Base-by-base conservation (phyloP, 768 basidiomycete genomes). In the Pisolithus tinctorius region DNA sequence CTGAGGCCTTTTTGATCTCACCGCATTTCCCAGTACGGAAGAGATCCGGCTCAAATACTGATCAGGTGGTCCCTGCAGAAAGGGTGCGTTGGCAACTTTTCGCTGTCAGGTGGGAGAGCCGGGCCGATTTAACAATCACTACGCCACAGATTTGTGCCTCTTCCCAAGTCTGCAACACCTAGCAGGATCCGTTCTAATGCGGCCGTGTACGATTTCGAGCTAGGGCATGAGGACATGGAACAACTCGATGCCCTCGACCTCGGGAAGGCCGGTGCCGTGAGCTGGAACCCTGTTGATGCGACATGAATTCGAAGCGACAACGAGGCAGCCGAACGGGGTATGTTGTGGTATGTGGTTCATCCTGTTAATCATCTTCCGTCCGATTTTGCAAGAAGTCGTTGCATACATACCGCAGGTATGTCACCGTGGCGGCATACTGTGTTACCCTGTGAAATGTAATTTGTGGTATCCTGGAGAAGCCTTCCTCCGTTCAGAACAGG, bases 1-100 rank as follows among this genome's bases (percentile, higher is more conserved):
- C 37, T 57, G 40, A 26, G 34, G 45, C 27, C n/a, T 20, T 29
- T 51, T 47, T 60, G 39, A 56, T 40, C 46, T 34, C 3, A 31
- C 45, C 23, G 11, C 29, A 29, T 53, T 4, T 53, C 47, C 41
- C 54, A 89, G 84, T 66, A 82, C 56, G 65, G 68, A 39, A 79
- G 80, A 49, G 79, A 83, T 39, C 77, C 79, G 4, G 83, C 91
- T 16, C 93, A 96, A 60, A 74, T 95, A 42, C 77, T 96, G 14
- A 71, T 96, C 50, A 80, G 94, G 23, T 96, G 93, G 90, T 93
- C 91, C 27, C 70, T 97, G 36, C 93, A 96, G 65, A 81, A 78
- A 61, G 83, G 83, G 87, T 88, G 58, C 45, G 79, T 69, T 49
- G 27, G 42, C 38, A 45, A n/a, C 36, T 48, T 47, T 14, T 30